Base-by-base conservation (phyloP, 2,329 filamentous ascomycete species). In the Colletotrichum higginsianum region DNA sequence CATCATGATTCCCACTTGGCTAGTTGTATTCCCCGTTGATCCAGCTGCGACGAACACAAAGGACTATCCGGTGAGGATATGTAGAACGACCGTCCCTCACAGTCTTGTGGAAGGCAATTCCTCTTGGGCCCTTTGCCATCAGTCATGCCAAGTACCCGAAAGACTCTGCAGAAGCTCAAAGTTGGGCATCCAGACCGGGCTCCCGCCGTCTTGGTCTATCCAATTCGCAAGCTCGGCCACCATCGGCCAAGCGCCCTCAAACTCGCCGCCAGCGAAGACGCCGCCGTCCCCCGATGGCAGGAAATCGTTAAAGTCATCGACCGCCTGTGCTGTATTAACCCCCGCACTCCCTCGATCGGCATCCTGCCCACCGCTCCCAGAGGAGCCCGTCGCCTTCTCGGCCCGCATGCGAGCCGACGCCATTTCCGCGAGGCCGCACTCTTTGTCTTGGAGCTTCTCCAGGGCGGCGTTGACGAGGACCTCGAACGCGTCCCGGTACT, bases 401-500 rank as follows among this genome's bases (percentile, higher is more conserved):
- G 69, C 65, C 12, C 69, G 49, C 62, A 70, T 61, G 9, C 56
- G 62, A 18, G 62, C 67, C 30, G 67, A 70, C 2, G 67, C 67
- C 67, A 70, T 70, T 11, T 70, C 67, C 8, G 62, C 67, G 5
- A 70, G 63, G 4, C 67, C 47, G 15, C 49, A 42, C 15, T 70
- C 61, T 2, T 49, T 62, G 6, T 70, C 61, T 11, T 70, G 67
- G 11, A 72, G 65, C 47, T 68, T 72, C 12, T 72, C 69, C 69
- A 72, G 68, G 3, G 69, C 69, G 13, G 84, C 84, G 58, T 83
- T 84, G 35, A 85, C 83, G 2, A 86, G 80, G 2, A 85, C 67
- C 66, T 86, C 84, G 64, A 86, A 86, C 3, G 84, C 82, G 50
- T 86, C 84, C 7, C 84, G 81, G 76, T 86, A 86, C 72, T 83